Base-by-base conservation (phyloP, 805 yeast species). In the Tetrapisispora namnaoensis region DNA sequence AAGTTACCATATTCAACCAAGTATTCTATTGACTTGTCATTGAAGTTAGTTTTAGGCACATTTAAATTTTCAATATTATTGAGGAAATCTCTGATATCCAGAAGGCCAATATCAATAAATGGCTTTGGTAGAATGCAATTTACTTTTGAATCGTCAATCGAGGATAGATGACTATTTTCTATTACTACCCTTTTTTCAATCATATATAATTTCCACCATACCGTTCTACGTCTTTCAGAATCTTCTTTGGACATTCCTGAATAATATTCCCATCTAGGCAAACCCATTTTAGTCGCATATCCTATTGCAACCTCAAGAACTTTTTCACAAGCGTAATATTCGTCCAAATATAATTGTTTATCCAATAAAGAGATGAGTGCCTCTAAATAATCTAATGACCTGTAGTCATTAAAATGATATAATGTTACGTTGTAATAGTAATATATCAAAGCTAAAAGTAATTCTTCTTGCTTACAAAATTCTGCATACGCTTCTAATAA, bases 191-290 rank as follows among this genome's bases (percentile, higher is more conserved):
- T 37, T 40, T 60, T 61, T 47, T 63, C 68, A 45, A 54, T 53
- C 36, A 48, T 44, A 45, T 57, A 65, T 28, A 62, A 49, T 36
- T 55, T 54, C 69, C 69, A 65, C 65, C 65, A 63, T 6, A 56
- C 32, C 11, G 27, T 43, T 47, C 69, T 53, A 42, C 63, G 55
- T 35, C 56, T 52, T 45, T 63, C 68, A 9, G 68, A 67, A 2
- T 50, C 44, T 8, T 45, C 51, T 49, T 64, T 67, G 44, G 59
- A 61, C 46, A 64, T 44, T 6, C 67, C 67, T n/a, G 62, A 61
- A 47, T 62, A 62, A 45, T 48, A 62, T 43, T 65, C 69, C 69
- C 69, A 65, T 17, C 66, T 55, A 10, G 57, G 52, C 4, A 64
- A 49, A 4, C 69, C 69, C 45, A 57, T 47, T n/a, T 46, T 53